These are phyloP conservation scores for Solanum etuberosum DNA, from an alignment of 257 asterid species.

Conservation along the genomic window DNA sequence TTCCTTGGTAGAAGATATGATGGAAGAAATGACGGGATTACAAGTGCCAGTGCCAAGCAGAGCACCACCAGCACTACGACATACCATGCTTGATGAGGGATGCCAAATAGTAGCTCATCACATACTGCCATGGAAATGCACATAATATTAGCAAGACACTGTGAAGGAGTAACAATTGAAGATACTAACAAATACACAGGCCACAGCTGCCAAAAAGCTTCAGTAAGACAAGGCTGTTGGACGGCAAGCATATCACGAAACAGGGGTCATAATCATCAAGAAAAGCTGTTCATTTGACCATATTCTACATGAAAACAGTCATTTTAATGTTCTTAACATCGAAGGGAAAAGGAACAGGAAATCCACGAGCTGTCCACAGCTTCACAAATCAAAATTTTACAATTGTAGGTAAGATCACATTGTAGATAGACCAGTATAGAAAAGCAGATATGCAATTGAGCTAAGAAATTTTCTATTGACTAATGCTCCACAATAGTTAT, in stretches of 20 bases:
- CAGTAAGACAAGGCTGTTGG: background rate
- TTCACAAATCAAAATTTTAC: background rate
- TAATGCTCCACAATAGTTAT: background rate
- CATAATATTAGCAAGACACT: background rate
- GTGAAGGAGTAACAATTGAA: background rate
- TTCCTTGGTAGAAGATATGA: conserved; percentile 42
- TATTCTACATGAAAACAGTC: background rate
- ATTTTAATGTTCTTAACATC: background rate
- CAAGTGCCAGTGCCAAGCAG: conserved; percentile 50
- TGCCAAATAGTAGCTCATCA: conserved; percentile 71
- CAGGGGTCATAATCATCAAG: background rate
- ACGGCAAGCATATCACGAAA: background rate
- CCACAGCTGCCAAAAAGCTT: background rate
- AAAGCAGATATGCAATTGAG: background rate
- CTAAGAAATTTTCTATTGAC: background rate
- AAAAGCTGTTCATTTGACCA: background rate
- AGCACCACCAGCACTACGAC: conserved; percentile 44
- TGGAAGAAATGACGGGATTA: conserved; percentile 59
- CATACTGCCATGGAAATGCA: conserved; percentile 51
- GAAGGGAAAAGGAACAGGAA: background rate
- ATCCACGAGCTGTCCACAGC: background rate
- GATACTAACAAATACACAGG: conserved; percentile 5
- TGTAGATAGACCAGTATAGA: background rate
- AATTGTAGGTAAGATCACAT: background rate
- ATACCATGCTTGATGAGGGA: conserved; percentile 71